Evolutionary conservation across 371 early-diverging fungal species (phyloP).

Genomic region (Mucor saturninus): DNA sequence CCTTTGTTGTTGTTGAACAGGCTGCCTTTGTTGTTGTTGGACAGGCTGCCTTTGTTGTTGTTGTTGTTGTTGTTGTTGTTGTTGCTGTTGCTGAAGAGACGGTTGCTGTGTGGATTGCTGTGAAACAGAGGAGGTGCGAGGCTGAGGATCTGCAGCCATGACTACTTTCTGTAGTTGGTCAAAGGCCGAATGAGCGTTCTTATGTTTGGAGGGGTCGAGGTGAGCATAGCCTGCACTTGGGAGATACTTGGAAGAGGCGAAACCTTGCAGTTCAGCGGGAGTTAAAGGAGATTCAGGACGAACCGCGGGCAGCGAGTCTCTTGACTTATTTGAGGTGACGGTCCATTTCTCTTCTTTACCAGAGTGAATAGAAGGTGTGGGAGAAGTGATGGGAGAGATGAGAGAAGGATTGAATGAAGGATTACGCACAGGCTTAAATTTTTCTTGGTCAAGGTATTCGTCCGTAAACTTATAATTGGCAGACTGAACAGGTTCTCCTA

Average conservation of each 20-base stretch:
- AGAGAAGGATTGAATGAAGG: slow-evolving; percentile 19
- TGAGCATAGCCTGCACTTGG: slow-evolving; percentile 26
- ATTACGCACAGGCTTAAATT: slow-evolving; percentile 26
- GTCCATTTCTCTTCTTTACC: slow-evolving; percentile 15
- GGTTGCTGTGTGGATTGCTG: background rate
- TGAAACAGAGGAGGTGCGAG: background rate
- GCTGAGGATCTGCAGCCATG: background rate
- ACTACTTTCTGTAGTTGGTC: slow-evolving; percentile 22
- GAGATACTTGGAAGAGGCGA: slow-evolving; percentile 24
- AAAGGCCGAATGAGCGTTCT: slow-evolving; percentile 26
- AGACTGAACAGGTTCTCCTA: slow-evolving; percentile 1
- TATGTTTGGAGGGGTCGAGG: slow-evolving; percentile 25
- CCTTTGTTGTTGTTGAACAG: background rate
- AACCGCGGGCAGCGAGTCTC: background rate
- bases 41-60: slow-evolving; percentile 1
- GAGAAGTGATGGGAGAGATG: slow-evolving; percentile 7
- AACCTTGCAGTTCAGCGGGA: slow-evolving; percentile 30
- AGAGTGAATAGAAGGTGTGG: slow-evolving; percentile 4
- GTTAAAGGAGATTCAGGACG: slow-evolving; percentile 11
- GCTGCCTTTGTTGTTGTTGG: background rate
- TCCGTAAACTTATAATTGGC: slow-evolving; percentile 6
- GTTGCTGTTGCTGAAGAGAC: background rate
- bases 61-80: background rate
- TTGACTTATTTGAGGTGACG: slow-evolving; percentile 6
- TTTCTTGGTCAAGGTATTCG: slow-evolving; percentile 12